A percentile compares a stretch with the other conserved stretches of the same genome.
Conservation (phyloP, 2,329 filamentous ascomycete genomes). For the Dryadomyces quercivorus region DNA sequence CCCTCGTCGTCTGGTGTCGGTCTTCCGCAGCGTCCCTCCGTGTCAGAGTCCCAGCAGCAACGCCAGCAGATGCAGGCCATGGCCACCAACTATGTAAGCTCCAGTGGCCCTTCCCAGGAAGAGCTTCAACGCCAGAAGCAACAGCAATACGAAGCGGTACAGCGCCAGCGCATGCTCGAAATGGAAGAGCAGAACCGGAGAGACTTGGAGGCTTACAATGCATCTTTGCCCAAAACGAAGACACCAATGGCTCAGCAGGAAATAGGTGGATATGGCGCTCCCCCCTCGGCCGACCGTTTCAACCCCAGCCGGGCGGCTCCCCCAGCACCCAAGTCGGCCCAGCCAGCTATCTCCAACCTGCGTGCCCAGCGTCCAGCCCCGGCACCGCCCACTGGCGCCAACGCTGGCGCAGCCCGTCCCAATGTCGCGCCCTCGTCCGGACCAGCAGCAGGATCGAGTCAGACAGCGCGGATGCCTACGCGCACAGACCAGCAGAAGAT, state of each 20-base stretch:
- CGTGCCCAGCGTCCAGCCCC: conserved; percentile 74
- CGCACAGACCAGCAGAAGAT: conserved; percentile 31
- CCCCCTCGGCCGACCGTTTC: conserved; percentile 51
- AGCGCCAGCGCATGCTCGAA: conserved; percentile 40
- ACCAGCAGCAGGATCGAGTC: conserved; percentile 28
- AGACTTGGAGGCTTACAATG: conserved; percentile 81
- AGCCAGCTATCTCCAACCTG: conserved; percentile 42
- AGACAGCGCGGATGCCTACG: conserved; percentile 29
- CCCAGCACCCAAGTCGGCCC: conserved; percentile 53
- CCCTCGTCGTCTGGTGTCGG: conserved; percentile 22
- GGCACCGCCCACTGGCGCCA: conserved; percentile 36
- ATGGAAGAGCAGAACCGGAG: conserved; percentile 56
- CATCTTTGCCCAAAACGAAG: conserved; percentile 72
- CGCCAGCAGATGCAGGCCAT: conserved; percentile 46
- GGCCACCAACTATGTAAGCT: conserved; percentile 39
- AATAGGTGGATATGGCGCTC: conserved; percentile 52
- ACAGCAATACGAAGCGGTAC: conserved; percentile 46
- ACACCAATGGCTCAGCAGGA: conserved; percentile 80
- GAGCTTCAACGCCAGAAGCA: conserved; percentile 45
- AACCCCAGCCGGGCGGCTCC: conserved; percentile 79
- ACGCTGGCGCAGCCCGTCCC: conserved; percentile 27
- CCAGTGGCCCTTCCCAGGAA: conserved; percentile 37
- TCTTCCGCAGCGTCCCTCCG: conserved; percentile 30
- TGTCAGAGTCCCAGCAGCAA: conserved; percentile 36
- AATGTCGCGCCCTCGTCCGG: conserved; percentile 37